Evolutionary conservation across 495 filamentous ascomycete genomes (phyloP), one percentile per base, ranked within the genome.

Genomic region (Xeromyces bisporus): DNA sequence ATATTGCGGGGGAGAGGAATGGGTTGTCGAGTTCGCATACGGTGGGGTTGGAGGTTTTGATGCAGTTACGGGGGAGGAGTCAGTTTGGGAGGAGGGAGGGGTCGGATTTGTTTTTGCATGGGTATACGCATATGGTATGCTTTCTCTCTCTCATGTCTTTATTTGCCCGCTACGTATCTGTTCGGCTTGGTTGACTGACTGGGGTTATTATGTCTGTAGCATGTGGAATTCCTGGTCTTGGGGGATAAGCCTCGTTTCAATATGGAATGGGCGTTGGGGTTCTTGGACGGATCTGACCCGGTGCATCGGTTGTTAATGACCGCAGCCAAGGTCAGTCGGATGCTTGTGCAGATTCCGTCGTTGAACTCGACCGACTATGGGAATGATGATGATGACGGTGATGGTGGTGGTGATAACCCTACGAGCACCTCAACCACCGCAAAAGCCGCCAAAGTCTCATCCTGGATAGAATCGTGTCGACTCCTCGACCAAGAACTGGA

Each of bases 71-170:
- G 36, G 57, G 55, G 5, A 35, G 48, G 25, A 31, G 39, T 9
- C 54, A 55, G 33, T 20, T 60, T 11, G 41, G 38, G 20, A 26
- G 55, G 33, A 39, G 42, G 14, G 48, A 44, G 16, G 56, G 59
- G 16, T 42, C 55, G n/a, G 54, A 50, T 38, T 39, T 63, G 38
- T 60, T 63, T 23, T 49, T 43, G 16, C 61, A 56, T 43, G 59
- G 55, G 17, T 61, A 52, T 46, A 42, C 50, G 10, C 56, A 58
- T 31, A 55, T 44, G 34, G 59, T 63, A 38, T 26, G 51, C 44
- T n/a, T n/a, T n/a, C n/a, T n/a, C n/a, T n/a, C n/a, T n/a, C n/a
- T n/a, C n/a, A n/a, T n/a, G n/a, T n/a, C n/a, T n/a, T n/a, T n/a
- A n/a, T n/a, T n/a, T n/a, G n/a, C n/a, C 27, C 6, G 24, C 10